Evolutionary conservation across 176 grass and related monocot species (phyloP).

Genomic region (Leersia perrieri): DNA sequence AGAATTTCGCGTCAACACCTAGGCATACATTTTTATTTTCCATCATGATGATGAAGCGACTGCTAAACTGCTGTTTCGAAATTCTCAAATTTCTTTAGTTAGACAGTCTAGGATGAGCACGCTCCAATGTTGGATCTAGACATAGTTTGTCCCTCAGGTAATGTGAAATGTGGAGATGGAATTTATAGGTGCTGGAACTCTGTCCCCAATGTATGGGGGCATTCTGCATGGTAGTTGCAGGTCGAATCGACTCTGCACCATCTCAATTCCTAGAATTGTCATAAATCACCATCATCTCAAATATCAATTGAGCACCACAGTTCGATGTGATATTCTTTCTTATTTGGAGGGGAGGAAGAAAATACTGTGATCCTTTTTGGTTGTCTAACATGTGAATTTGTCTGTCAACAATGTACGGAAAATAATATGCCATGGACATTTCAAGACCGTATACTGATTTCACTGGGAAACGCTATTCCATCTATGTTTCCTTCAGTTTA

Average conservation of each 20-base stretch:
- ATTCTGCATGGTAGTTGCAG: not conserved
- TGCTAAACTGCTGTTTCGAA: not conserved
- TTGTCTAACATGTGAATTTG: not conserved
- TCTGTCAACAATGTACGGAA: not conserved
- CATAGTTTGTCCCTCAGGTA: not conserved
- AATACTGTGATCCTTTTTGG: not conserved
- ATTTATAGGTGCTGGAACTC: not conserved
- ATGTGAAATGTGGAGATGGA: not conserved
- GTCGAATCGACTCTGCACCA: slow-evolving; percentile 13
- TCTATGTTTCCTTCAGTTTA: not conserved
- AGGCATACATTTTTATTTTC: not conserved
- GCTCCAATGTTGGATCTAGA: slow-evolving; percentile 29
- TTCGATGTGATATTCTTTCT: slow-evolving; percentile 2
- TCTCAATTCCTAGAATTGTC: not conserved
- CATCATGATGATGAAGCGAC: not conserved
- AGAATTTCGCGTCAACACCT: too few species aligned
- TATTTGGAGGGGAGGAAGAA: not conserved
- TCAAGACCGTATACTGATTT: not conserved
- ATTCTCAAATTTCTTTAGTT: slow-evolving; percentile 1
- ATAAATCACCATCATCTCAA: slow-evolving; percentile 25
- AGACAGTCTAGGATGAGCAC: slow-evolving; percentile 11
- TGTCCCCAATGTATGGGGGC: not conserved
- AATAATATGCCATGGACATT: not conserved
- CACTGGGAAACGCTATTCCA: not conserved
- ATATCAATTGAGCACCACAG: not conserved